Base-by-base conservation (phyloP, 2,329 filamentous ascomycete genomes). In the Epichloe uncinata region DNA sequence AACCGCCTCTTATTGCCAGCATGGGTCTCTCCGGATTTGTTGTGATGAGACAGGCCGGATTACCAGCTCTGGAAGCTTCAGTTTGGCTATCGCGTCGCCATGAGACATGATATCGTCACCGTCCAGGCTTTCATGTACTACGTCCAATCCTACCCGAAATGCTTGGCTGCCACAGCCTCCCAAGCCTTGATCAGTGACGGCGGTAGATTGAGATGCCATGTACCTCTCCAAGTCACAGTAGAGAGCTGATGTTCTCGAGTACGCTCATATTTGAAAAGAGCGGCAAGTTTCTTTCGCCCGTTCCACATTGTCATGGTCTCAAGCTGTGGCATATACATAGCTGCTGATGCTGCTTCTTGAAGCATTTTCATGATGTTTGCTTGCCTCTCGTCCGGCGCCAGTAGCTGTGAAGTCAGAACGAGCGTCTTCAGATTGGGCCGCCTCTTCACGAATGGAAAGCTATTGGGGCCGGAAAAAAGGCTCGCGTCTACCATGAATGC, bases 231-330 rank as follows among this genome's bases (percentile, higher is more conserved):
- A 6, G 55, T 60, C 42, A 64, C 57, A 45, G 53, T 54, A 35
- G 54, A 56, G 12, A 53, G 9, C 45, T 54, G 54, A 48, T 51
- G 45, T 5, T 8, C 12, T 47, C 48, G 49, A 52, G 45, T 49
- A 40, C 38, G 53, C 49, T 61, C 48, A 50, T 57, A 61, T 15
- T 51, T 54, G 50, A 61, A 62, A 15, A 58, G 51, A 50, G 60
- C 53, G 46, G 59, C 60, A 18, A 59, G 6, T 16, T 49, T 56
- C 36, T 42, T n/a, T 52, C 53, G 57, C 6, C 60, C 61, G 49
- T 63, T 64, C 64, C 64, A 67, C 18, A 65, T 49, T 43, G 65
- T 60, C 58, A 67, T 58, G 13, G 50, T 61, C 30, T 59, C 48
- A 47, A 64, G 57, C 38, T 47, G 61, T 13, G 60, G 57, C 58